Evolutionary conservation across 768 basidiomycete genomes (phyloP), one percentile per base, ranked within the genome.

Genomic region (Naganishia randhawae): DNA sequence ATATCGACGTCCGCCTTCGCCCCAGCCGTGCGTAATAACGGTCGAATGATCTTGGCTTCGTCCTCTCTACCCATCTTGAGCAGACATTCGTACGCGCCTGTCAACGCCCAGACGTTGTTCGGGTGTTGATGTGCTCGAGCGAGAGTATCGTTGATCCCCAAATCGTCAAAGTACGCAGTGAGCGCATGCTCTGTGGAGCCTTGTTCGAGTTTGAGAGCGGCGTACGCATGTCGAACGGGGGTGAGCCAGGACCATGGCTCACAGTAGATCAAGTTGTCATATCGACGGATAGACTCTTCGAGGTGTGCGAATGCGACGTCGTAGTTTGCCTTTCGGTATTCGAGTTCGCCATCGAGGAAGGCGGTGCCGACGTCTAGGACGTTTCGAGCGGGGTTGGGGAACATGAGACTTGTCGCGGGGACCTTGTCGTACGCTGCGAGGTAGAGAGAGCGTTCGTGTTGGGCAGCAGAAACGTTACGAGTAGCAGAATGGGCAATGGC

Each of bases 201-300:
- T 64, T 73, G 75, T 63, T 77, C 75, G 29, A 76, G 61, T n/a
- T 67, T 50, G 3, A 76, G 61, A 3, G 75, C 76, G 33, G 75
- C 76, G 19, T 74, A 73, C 27, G 75, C 71, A 63, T 77, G 76
- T 52, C 76, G 71, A 50, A 66, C 41, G 22, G 76, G 76, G 22
- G 69, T 68, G 68, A 77, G 71, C 76, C 76, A 77, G 31, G 65
- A 68, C 73, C 73, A 76, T 17, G 76, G 76, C 65, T 77, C 76
- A 22, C 67, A 68, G 65, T 76, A 77, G 3, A 62, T 51, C 5
- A 77, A 53, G 31, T 31, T 48, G 57, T 77, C 76, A 29, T 70
- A 73, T 14, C 48, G 69, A 22, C 63, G 42, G 51, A 76, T 73
- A 4, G 76, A 71, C 41, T 73, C 69, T 7, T 70, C 63, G 5